Evolutionary conservation across 768 basidiomycete species (phyloP), one percentile per base, ranked within the genome.

Genomic region (Russula olivacea): DNA sequence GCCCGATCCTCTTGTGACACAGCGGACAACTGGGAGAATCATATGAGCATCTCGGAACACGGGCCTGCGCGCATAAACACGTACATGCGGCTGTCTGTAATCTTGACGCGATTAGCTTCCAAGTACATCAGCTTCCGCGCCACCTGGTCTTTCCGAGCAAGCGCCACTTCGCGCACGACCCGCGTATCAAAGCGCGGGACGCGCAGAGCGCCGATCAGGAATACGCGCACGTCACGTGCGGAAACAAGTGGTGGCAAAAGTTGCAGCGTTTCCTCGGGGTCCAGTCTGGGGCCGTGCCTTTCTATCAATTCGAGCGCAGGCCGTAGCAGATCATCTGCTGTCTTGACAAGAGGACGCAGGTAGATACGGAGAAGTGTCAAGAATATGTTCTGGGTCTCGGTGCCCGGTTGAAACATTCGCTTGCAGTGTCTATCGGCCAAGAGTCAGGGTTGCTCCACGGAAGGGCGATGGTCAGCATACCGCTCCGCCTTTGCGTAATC

Each of bases 81-180:
- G 65, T 69, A 97, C 95, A 98, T 94, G 68, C 97, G 82, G 70
- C 86, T 88, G 71, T 98, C 95, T 0, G 89, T 89, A 56, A 98
- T 85, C 71, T 89, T 91, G 21, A 98, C 95, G 58, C 91, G 79
- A 70, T 83, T 86, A 52, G 83, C 79, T 75, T 98, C 88, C 58
- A 97, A 74, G 54, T 76, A 76, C 81, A 97, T 87, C 70, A 97
- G 69, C 61, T 77, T 79, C 69, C 86, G 74, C 45, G 91, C 85
- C 15, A 91, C 76, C 65, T 91, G 86, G 63, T 97, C 92, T 63
- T 84, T 81, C 64, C 89, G 77, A n/a, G 89, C 83, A 71, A 88
- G 84, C 72, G 79, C 80, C 11, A 98, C 77, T 59, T 86, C 81
- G 32, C 84, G 83, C 21, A 91, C 73, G 19, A 95, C 85, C 40